These are phyloP conservation scores for Cymodocea nodosa DNA, from an alignment of 116 monocot species.

Conservation along the genomic window DNA sequence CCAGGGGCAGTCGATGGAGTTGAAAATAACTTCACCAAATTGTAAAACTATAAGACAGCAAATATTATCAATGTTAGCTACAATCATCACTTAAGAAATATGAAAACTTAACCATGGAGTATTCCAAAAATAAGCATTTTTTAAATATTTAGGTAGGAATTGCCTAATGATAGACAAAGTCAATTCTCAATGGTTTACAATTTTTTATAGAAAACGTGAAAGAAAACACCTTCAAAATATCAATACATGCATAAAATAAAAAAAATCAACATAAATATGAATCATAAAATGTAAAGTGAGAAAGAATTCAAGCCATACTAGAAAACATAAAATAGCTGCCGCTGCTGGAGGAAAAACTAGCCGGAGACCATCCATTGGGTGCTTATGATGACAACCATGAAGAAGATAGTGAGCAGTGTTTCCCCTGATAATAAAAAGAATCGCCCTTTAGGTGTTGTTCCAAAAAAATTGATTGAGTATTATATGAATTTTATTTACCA, in stretches of 20 bases:
- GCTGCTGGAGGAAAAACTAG: slow-evolving; percentile 93
- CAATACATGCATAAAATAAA: not conserved
- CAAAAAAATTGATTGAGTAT: not conserved
- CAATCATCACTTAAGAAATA: not conserved
- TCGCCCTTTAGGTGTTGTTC: not conserved
- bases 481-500: slow-evolving; percentile 28
- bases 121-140: too few species aligned
- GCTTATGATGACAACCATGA: slow-evolving; percentile 97
- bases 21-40: slow-evolving; percentile 36
- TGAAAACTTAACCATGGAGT: not conserved
- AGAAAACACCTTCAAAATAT: too few species aligned
- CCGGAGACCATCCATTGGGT: slow-evolving; percentile 88
- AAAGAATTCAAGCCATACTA: slow-evolving; percentile 23
- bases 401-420: slow-evolving; percentile 93
- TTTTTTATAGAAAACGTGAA: too few species aligned
- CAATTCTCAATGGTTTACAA: too few species aligned
- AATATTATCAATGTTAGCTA: not conserved
- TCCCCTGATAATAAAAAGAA: slow-evolving; percentile 35
- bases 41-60: slow-evolving; percentile 40
- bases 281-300: not conserved
- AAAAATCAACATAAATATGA: not conserved
- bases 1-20: slow-evolving; percentile 47
- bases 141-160: too few species aligned
- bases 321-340: slow-evolving; percentile 71
- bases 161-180: too few species aligned